Conservation (phyloP, 2,329 filamentous ascomycete species). For the Colletotrichum gigasporum region DNA sequence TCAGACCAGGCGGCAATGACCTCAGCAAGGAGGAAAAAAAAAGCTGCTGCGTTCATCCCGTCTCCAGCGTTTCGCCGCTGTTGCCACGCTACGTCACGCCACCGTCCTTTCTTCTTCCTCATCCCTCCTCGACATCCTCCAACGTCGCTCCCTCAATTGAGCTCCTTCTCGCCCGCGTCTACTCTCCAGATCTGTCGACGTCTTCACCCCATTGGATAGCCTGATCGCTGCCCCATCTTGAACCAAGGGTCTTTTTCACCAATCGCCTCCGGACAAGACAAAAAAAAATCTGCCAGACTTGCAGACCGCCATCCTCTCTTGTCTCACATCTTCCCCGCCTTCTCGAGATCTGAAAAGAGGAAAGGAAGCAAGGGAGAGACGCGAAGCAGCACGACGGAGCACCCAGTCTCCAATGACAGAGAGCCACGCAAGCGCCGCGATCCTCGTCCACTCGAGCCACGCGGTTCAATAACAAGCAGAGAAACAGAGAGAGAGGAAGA, state of each 20-base stretch:
- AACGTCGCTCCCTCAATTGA: background rate
- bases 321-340: background rate
- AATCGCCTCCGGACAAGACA: too few relatives aligned
- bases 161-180: background rate
- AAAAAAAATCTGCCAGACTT: too few relatives aligned
- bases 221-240: too few relatives aligned
- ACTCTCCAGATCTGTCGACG: background rate
- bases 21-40: background rate
- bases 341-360: background rate
- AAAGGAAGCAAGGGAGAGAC: background rate
- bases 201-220: background rate
- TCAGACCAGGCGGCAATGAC: too few relatives aligned
- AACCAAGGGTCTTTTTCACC: too few relatives aligned
- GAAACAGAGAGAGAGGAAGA: too few relatives aligned
- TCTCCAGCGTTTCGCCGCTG: background rate
- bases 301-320: conserved; percentile 15
- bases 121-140: background rate
- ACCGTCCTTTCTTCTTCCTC: background rate
- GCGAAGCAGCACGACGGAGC: background rate
- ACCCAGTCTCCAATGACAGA: conserved; percentile 19
- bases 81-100: background rate
- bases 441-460: conserved; percentile 29
- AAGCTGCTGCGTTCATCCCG: background rate
- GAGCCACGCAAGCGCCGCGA: conserved; percentile 17
- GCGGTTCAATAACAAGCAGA: conserved; percentile 57